Base-by-base conservation (phyloP, 208 protist genomes). In the Leishmania aethiopica region DNA sequence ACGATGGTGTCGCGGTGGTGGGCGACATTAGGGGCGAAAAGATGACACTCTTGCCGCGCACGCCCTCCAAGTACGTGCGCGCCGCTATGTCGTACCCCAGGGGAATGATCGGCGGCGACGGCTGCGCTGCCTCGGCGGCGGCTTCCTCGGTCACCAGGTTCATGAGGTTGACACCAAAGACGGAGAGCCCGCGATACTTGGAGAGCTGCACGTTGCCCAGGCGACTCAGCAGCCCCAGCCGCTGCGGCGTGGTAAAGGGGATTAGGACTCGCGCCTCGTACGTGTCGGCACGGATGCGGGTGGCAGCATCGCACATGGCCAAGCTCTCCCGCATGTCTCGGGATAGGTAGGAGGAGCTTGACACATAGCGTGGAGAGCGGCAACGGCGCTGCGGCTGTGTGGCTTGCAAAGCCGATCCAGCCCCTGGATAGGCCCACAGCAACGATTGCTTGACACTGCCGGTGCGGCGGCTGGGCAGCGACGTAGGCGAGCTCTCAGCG, bases 171-270 rank as follows among this genome's bases (percentile, higher is more conserved):
- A 95, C 83, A 42, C 93, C 91, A 72, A 96, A 91, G 8, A 92
- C 66, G 28, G 88, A 89, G 25, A 95, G 55, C 3, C 89, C 88
- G 77, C 90, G 90, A 57, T 84, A 75, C 57, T 74, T 85, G 75
- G 92, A 92, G 49, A 96, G 82, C 76, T 94, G 89, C 78, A 94
- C 80, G 47, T 78, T 86, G 32, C 77, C 86, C 32, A 88, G 77
- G 40, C 84, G 86, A 35, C 84, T 78, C 70, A 96, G 87, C 69
- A 96, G 81, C 35, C 75, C 80, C 57, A 96, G 83, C 0, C 93
- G 91, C 67, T 95, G 82, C 51, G 84, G 84, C 0, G 93, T 96
- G 69, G 91, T 96, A 77, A 90, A 95, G 7, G 93, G 93, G 75
- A 95, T 89, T 40, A 75, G 67, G 45, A 96, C 79, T 49, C 84